Evolutionary conservation across 2,329 filamentous ascomycete genomes (phyloP), one percentile per base, ranked within the genome.

Genomic region (Elsinoe batatas): DNA sequence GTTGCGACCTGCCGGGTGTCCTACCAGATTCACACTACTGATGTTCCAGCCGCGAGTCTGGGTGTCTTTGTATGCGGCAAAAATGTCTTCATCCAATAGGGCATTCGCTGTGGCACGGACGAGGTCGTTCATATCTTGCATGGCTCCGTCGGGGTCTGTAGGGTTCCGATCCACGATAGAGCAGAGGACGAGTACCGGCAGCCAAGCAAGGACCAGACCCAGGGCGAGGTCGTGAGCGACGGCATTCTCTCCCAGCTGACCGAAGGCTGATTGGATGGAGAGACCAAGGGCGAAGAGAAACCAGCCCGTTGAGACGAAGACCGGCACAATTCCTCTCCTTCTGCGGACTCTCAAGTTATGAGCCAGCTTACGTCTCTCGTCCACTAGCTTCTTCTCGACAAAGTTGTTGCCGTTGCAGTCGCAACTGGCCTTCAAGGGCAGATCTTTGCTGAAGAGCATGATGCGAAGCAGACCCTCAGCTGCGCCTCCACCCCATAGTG

Each of bases 151-250:
- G 4, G 71, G 63, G 2, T 72, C 69, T 1, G 71, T 68, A 1
- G 71, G 73, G 53, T 76, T 76, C n/a, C 74, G 68, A 56, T 77
- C 74, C 2, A 76, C 67, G 22, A 76, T 75, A 1, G 68, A 70
- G 37, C 69, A 67, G 38, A 74, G 63, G 32, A 76, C 71, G 5
- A 76, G 59, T 5, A 75, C 64, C 0, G 74, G 74, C 2, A 77
- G 65, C 74, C 73, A 76, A 4, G 70, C 67, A 4, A 76, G 64
- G 2, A 76, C 54, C 35, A 74, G 62, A 3, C 74, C 74, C 0
- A 77, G 58, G 1, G 73, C 70, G 0, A 76, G 65, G 53, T 72
- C 69, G 47, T 76, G 73, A 0, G 74, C 72, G 1, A 68, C 71
- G 1, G 69, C 64, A 37, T 72, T 72, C 12, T 68, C 59, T 1